These are phyloP conservation scores for Ceraceosorus guamensis DNA, from an alignment of 1,284 basidiomycete genomes.

Conservation along the genomic window DNA sequence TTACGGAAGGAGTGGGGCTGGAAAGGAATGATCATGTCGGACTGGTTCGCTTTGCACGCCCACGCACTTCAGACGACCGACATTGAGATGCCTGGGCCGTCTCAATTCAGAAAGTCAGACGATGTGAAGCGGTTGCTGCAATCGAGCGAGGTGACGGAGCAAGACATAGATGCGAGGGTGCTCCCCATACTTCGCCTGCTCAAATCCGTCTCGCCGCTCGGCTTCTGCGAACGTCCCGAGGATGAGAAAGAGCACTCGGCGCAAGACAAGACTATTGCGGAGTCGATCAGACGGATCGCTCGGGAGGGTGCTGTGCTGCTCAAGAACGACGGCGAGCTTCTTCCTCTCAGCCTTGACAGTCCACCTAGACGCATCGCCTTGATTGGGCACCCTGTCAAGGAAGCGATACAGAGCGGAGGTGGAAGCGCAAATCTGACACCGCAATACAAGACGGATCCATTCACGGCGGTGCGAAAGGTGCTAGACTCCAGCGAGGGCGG, in stretches of 20 bases:
- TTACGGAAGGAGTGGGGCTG: slow-evolving; percentile 67
- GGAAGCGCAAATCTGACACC: slow-evolving; percentile 13
- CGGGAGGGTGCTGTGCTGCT: slow-evolving; percentile 58
- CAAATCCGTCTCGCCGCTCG: slow-evolving; percentile 40
- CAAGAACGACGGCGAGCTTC: slow-evolving; percentile 25
- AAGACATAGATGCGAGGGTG: slow-evolving; percentile 23
- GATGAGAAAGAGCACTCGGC: slow-evolving; percentile 11
- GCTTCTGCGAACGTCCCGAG: background rate
- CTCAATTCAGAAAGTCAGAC: slow-evolving; percentile 1
- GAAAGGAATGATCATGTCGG: slow-evolving; percentile 60
- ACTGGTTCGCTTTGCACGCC: slow-evolving; percentile 16
- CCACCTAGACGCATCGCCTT: slow-evolving; percentile 3
- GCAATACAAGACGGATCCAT: slow-evolving; percentile 4
- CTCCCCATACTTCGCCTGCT: slow-evolving; percentile 48
- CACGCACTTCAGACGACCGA: slow-evolving; percentile 1
- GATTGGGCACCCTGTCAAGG: slow-evolving; percentile 7
- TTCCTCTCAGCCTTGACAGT: slow-evolving; percentile 5
- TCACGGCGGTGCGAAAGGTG: background rate
- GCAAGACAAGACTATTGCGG: too few species aligned
- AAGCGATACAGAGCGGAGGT: slow-evolving; percentile 10
- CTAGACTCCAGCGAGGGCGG: background rate
- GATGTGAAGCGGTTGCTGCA: slow-evolving; percentile 2
- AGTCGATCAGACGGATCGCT: slow-evolving; percentile 13
- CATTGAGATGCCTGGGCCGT: slow-evolving; percentile 14
- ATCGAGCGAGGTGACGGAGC: background rate